phyloP scores from a whole-genome alignment of 805 yeast genomes.

The Pichia paraexigua region DNA sequence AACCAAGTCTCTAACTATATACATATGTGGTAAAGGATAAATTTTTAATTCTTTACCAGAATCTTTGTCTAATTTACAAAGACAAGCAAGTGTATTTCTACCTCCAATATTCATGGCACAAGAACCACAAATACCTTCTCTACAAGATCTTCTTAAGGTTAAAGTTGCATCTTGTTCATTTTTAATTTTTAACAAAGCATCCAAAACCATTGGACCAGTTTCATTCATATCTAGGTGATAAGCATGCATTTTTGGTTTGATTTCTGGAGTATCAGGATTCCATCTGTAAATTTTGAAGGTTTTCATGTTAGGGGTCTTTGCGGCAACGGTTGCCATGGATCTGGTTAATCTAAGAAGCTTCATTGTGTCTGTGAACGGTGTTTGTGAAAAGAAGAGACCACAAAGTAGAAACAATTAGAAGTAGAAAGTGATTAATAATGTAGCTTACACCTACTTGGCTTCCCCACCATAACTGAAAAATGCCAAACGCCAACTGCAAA shows the following conservation, averaged over 20 bases:
- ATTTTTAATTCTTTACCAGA: conserved; percentile 68
- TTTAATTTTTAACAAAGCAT: conserved; percentile 89
- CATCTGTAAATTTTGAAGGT: conserved; percentile 92
- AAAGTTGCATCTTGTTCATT: conserved; percentile 94
- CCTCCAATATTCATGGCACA: conserved; percentile 99
- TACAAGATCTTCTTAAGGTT: conserved; percentile 96
- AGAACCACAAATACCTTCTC: conserved; percentile 99
- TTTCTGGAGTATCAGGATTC: conserved; percentile 95
- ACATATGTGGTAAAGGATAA: conserved; percentile 98
- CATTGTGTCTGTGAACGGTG: not conserved
- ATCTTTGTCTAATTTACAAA: conserved; percentile 87
- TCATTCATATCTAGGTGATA: conserved; percentile 80
- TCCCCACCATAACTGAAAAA: no score
- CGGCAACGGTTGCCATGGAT: conserved; percentile 46
- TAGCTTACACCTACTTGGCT: no score
- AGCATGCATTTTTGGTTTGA: conserved; percentile 77
- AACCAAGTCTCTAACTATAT: conserved; percentile 91
- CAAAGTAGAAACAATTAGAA: no score
- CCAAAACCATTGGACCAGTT: conserved; percentile 97
- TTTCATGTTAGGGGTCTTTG: conserved; percentile 58
- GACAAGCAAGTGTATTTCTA: conserved; percentile 91
- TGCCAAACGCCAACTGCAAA: no score
- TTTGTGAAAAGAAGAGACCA: no score
- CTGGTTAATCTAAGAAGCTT: conserved; percentile 9
- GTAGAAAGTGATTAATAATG: no score